Conservation (phyloP, 139 green algal species). For the Closterium sp. region DNA sequence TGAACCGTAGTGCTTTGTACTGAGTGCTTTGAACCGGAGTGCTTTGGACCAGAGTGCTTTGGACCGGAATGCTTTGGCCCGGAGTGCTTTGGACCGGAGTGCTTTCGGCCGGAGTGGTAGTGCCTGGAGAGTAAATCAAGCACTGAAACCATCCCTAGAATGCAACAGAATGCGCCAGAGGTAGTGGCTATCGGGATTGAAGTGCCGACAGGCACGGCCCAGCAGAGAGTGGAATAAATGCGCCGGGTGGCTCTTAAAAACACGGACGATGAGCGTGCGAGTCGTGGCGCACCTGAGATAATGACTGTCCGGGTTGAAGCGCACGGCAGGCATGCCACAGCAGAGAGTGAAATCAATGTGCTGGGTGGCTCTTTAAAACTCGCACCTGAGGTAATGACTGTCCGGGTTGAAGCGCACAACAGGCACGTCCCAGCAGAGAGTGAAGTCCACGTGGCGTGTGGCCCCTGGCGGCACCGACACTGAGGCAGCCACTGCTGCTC, state of each 20-base stretch:
- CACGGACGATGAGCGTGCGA: no score
- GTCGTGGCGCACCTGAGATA: conserved; percentile 32
- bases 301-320: conserved; percentile 13
- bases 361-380: neutral
- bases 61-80: no score
- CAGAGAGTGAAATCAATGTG: conserved; percentile 37
- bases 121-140: no score
- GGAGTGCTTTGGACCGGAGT: no score
- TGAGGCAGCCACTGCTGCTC: conserved; percentile 34
- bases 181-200: no score
- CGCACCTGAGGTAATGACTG: conserved; percentile 45
- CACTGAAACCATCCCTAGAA: no score
- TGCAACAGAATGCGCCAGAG: no score
- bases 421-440: conserved; percentile 43
- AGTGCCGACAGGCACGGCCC: conserved; percentile 44
- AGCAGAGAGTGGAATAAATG: conserved; percentile 37
- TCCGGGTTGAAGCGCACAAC: conserved; percentile 33
- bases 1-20: no score
- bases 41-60: no score
- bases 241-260: conserved; percentile 3
- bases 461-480: conserved; percentile 18
- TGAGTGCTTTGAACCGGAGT: no score
- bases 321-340: conserved; percentile 39
- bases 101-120: no score
- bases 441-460: conserved; percentile 46